Evolutionary conservation across 2,329 filamentous ascomycete genomes (phyloP).

Genomic region (Scopulariopsis brevicaulis): DNA sequence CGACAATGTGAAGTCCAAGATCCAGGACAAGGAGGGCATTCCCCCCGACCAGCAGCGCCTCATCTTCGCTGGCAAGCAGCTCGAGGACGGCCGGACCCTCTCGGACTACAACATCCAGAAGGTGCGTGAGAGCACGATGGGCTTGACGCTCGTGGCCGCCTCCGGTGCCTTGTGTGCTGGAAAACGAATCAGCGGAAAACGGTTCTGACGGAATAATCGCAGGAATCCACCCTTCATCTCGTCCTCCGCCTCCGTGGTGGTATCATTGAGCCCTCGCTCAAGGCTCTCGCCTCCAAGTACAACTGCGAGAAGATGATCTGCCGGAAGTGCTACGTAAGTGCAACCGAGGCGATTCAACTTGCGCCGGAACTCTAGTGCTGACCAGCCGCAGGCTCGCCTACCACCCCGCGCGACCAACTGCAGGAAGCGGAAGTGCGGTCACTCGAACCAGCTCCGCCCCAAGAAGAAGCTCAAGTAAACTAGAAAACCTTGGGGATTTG

Average conservation of each 20-base stretch:
- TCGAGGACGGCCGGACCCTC: conserved; percentile 94
- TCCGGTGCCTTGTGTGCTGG: conserved; percentile 2
- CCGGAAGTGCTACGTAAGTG: conserved; percentile 98
- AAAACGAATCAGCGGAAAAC: not conserved
- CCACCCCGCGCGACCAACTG: conserved; percentile 99
- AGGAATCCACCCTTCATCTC: conserved; percentile 97
- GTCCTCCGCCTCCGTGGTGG: conserved; percentile 98
- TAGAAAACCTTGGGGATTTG: conserved; percentile 13
- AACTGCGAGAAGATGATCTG: conserved; percentile 99
- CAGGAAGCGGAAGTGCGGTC: conserved; percentile 99
- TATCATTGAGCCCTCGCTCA: conserved; percentile 98
- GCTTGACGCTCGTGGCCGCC: conserved; percentile 2
- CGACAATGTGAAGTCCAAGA: conserved; percentile 99
- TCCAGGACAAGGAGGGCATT: conserved; percentile 99
- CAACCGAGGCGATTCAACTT: not conserved
- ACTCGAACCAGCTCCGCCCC: conserved; percentile 99
- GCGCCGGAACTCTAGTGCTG: not conserved
- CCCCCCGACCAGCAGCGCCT: conserved; percentile 96
- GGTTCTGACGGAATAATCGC: conserved; percentile 2
- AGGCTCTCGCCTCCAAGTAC: conserved; percentile 97
- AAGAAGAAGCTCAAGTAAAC: conserved; percentile 98
- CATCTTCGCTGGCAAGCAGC: conserved; percentile 98
- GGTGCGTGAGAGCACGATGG: conserved; percentile 43
- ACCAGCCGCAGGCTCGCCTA: conserved; percentile 53
- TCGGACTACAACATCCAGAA: conserved; percentile 99